Percentiles rank a stretch among this genome's conserved stretches.
Conservation (phyloP, 2,329 filamentous ascomycete species). For the Pyrenophora graminea region DNA sequence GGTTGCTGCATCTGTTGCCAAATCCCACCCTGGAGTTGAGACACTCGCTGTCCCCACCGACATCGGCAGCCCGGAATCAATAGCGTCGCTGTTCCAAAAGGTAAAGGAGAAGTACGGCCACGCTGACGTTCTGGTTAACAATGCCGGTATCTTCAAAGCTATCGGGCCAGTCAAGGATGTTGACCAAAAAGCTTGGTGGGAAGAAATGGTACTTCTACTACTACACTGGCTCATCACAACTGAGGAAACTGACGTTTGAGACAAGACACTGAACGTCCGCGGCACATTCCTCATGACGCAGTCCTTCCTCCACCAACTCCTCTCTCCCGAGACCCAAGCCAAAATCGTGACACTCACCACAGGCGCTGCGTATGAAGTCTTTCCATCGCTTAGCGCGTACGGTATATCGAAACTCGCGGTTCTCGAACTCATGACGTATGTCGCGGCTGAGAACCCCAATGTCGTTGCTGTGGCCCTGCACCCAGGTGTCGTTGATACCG, state of each 20-base stretch:
- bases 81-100: slow-evolving; percentile 27
- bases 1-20: slow-evolving; percentile 29
- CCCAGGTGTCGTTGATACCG: slow-evolving; percentile 22
- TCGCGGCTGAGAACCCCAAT: slow-evolving; percentile 26
- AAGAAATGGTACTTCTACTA: slow-evolving; percentile 20
- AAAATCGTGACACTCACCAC: slow-evolving; percentile 31
- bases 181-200: slow-evolving; percentile 28
- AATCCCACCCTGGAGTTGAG: slow-evolving; percentile 36
- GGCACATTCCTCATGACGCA: slow-evolving; percentile 42
- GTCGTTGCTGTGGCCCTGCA: slow-evolving; percentile 26
- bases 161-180: slow-evolving; percentile 20
- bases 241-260: background rate
- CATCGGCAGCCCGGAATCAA: slow-evolving; percentile 28
- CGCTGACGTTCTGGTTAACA: slow-evolving; percentile 24
- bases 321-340: slow-evolving; percentile 21
- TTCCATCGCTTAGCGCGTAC: slow-evolving; percentile 21
- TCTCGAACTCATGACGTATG: slow-evolving; percentile 22
- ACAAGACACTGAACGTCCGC: slow-evolving; percentile 42
- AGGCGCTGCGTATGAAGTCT: slow-evolving; percentile 17
- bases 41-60: slow-evolving; percentile 39
- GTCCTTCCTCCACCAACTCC: slow-evolving; percentile 34
- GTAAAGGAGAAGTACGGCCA: slow-evolving; percentile 27
- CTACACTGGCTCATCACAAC: background rate
- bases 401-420: slow-evolving; percentile 25
- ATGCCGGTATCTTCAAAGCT: slow-evolving; percentile 21